Percentiles rank a stretch among this genome's conserved stretches.
phyloP scores from a whole-genome alignment of 1,284 basidiomycete genomes.

The Puccinia hordei region DNA sequence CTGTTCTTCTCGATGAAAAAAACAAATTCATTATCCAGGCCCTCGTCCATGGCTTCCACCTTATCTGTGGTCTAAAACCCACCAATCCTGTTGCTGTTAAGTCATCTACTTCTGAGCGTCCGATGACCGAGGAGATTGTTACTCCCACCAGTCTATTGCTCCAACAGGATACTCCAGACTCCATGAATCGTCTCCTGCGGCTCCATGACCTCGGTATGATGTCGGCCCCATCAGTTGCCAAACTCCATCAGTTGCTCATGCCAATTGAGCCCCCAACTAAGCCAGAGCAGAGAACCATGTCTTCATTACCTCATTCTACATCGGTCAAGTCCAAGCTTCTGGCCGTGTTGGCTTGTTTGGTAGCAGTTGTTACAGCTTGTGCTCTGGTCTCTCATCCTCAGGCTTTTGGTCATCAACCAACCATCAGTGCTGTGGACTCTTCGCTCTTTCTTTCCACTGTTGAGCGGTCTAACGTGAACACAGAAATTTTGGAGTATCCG shows the following conservation, averaged over 20 bases:
- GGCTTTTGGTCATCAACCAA: background rate
- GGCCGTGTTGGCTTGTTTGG: conserved; percentile 5
- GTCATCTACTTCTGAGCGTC: background rate
- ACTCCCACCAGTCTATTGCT: background rate
- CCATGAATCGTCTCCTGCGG: conserved; percentile 14
- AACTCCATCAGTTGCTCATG: conserved; percentile 5
- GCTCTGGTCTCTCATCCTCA: background rate
- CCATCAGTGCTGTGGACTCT: background rate
- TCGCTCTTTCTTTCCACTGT: background rate
- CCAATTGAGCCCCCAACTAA: background rate
- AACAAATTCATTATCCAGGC: conserved; percentile 11
- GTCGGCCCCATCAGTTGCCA: conserved; percentile 17
- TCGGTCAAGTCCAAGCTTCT: background rate
- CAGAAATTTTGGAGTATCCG: background rate
- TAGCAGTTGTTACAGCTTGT: background rate
- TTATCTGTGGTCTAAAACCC: conserved; percentile 9
- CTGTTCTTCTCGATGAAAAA: conserved; percentile 21
- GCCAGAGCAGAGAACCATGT: background rate
- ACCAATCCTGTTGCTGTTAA: background rate
- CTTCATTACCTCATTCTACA: no score
- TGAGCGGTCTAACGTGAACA: background rate
- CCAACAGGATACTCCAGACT: conserved; percentile 17
- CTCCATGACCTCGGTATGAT: conserved; percentile 15
- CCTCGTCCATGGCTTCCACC: background rate
- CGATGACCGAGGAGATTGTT: background rate